Base-by-base conservation (phyloP, 2,329 filamentous ascomycete genomes). In the Xylaria sp. region DNA sequence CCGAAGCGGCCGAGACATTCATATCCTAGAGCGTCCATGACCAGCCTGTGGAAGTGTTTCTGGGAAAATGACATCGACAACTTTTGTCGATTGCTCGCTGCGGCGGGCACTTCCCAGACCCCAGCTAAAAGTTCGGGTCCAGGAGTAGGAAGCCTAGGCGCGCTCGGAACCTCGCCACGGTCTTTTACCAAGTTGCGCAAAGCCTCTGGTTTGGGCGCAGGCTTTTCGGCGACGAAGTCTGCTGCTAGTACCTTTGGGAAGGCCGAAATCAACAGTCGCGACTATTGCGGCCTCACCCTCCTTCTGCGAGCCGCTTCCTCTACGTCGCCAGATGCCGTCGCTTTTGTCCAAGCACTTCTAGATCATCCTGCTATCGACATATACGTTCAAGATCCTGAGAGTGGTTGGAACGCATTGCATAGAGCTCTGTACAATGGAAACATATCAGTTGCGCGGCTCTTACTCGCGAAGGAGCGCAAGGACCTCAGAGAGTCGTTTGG, bases 31-130 rank as follows among this genome's bases (percentile, higher is more conserved):
- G 64, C 58, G 62, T 58, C 62, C 31, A 66, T 66, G 64, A 66
- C 53, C 43, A 66, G 62, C 56, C 88, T 99, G 78, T 97, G 94
- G 94, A 93, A 93, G 85, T 92, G 87, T 77, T 98, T 94, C 78
- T 90, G 96, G 83, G 90, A 97, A 87, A 91, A 97, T 85, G 93
- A 99, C 87, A 90, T 97, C 87, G 93, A 96, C 77, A 88, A 83
- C 75, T 98, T 99, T 85, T 90, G 91, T 81, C 90, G 90, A 82
- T 86, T 96, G 75, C 85, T 99, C 85, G 89, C 89, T 74, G 87
- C 87, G 77, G 84, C 89, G 79, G 83, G 84, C 74, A 84, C 82
- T 69, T 71, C 72, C 72, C 70, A 83, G 76, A 84, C 80, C 73
- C 74, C 81, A 62, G 77, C 83, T 72, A 87, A 85, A 76, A 85